Evolutionary conservation across 352 stramenopile genomes (phyloP).

Genomic region (Phytophthora chlamydospora): DNA sequence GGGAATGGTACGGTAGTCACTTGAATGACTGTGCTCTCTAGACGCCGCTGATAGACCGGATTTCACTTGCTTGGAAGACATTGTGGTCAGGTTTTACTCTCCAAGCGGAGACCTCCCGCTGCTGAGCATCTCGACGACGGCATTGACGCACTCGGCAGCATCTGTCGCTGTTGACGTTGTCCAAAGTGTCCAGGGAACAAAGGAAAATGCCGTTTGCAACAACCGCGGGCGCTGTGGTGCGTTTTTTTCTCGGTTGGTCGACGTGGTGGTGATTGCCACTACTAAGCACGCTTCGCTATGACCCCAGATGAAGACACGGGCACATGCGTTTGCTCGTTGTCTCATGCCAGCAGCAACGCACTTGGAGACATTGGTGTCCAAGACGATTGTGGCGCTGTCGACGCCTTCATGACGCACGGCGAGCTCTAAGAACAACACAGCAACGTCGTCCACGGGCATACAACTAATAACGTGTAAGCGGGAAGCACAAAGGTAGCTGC

Average conservation of each 20-base stretch:
- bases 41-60: not conserved
- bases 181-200: slow-evolving; percentile 49
- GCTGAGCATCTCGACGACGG: slow-evolving; percentile 38
- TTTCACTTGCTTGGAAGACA: slow-evolving; percentile 20
- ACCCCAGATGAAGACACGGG: slow-evolving; percentile 63
- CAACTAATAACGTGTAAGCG: not conserved
- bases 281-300: no score
- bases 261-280: no score
- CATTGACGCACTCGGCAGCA: slow-evolving; percentile 45
- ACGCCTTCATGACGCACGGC: slow-evolving; percentile 70
- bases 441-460: no score
- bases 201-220: slow-evolving; percentile 78
- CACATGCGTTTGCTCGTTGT: slow-evolving; percentile 60
- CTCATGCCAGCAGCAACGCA: slow-evolving; percentile 67
- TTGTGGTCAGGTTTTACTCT: slow-evolving; percentile 22
- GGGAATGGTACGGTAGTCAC: slow-evolving; percentile 42
- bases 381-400: slow-evolving; percentile 69
- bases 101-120: slow-evolving; percentile 41
- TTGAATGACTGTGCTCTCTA: not conserved
- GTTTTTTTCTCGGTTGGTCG: not conserved
- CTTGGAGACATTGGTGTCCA: slow-evolving; percentile 49
- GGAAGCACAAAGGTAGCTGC: no score
- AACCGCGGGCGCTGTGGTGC: slow-evolving; percentile 74
- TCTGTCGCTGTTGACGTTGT: slow-evolving; percentile 38
- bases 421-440: slow-evolving; percentile 33